Percentiles rank a stretch among this genome's conserved stretches.
Evolutionary conservation across 176 grass and related monocot species (phyloP).

Genomic region (Cenchrus americanus): DNA sequence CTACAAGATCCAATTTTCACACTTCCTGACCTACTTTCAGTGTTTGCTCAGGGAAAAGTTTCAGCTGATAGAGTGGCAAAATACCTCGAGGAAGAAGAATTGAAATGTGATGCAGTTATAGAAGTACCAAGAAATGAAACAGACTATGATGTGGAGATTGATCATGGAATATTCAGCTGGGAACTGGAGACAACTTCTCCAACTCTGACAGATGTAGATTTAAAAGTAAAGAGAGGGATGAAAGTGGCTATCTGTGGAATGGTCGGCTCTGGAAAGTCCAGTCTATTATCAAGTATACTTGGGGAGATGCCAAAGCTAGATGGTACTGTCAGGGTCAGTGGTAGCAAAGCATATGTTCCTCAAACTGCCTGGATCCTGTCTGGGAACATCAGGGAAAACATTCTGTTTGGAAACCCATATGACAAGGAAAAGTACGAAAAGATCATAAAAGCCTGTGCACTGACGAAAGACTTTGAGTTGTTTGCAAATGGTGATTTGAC

Average conservation of each 20-base stretch:
- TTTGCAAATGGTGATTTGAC: slow-evolving; percentile 94
- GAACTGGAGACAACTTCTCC: slow-evolving; percentile 60
- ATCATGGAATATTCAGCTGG: slow-evolving; percentile 86
- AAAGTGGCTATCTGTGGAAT: slow-evolving; percentile 97
- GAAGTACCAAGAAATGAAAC: slow-evolving; percentile 59
- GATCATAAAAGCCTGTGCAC: slow-evolving; percentile 77
- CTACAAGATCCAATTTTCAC: slow-evolving; percentile 92
- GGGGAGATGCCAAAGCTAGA: slow-evolving; percentile 88
- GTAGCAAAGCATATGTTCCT: slow-evolving; percentile 94
- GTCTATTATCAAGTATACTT: slow-evolving; percentile 92
- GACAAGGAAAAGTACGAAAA: slow-evolving; percentile 77
- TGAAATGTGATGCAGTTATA: slow-evolving; percentile 68
- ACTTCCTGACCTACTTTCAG: slow-evolving; percentile 93
- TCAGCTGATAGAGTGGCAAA: slow-evolving; percentile 82
- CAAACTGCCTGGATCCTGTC: slow-evolving; percentile 97
- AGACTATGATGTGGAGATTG: slow-evolving; percentile 69
- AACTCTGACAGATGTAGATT: slow-evolving; percentile 71
- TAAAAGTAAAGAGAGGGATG: slow-evolving; percentile 85
- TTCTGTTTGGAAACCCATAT: slow-evolving; percentile 85
- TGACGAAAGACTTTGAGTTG: slow-evolving; percentile 87
- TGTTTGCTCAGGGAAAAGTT: slow-evolving; percentile 95
- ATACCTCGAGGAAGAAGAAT: slow-evolving; percentile 94
- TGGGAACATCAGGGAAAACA: slow-evolving; percentile 94
- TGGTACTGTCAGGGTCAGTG: slow-evolving; percentile 73
- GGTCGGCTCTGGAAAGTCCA: slow-evolving; percentile 94